Evolutionary conservation across 169 alveolate species (phyloP), one percentile per base, ranked within the genome.

Genomic region (Cryptosporidium parvum): DNA sequence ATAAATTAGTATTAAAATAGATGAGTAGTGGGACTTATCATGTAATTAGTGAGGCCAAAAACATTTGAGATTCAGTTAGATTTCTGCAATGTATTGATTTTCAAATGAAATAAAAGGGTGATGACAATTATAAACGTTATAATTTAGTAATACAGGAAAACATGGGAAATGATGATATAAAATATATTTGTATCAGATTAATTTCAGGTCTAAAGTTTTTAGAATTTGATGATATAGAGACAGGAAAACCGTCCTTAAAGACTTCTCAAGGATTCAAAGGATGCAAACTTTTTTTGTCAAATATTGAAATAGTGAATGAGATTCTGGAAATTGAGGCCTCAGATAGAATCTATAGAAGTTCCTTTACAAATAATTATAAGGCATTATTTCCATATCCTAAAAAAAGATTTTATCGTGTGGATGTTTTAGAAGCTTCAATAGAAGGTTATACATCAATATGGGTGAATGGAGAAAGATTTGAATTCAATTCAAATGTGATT

Each of bases 401-500:
- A 3, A 80, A 62, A 23, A 80, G 89, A 42, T 29, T 44, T 35
- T 80, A 80, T 37, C 72, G 89, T 42, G 89, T 80, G n/a, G 89
- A 80, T 80, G 89, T 80, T 42, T 80, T 80, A 42, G 89, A 80
- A 51, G 89, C 89, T 31, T 42, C 89, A 42, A 23, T 80, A 29
- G 89, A 80, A 62, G 89, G 89, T 14, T 80, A 80, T 65, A 80
- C 80, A 21, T 80, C 75, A 26, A 80, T 80, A 31, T 80, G 89
- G 89, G 89, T 80, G 31, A 80, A 80, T 62, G 89, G 89, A 9
- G 89, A 80, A 67, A 80, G 39, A 65, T 80, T 80, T 48, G 73
- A 62, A 59, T 80, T 80, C 21, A 37, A 80, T 8, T 10, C 89
- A 26, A 44, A 65, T 8, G 89, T 80, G 39, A 65, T 80, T 42